These are phyloP conservation scores for Trichoderma koningiopsis DNA, from an alignment of 2,329 filamentous ascomycete genomes.

Conservation along the genomic window DNA sequence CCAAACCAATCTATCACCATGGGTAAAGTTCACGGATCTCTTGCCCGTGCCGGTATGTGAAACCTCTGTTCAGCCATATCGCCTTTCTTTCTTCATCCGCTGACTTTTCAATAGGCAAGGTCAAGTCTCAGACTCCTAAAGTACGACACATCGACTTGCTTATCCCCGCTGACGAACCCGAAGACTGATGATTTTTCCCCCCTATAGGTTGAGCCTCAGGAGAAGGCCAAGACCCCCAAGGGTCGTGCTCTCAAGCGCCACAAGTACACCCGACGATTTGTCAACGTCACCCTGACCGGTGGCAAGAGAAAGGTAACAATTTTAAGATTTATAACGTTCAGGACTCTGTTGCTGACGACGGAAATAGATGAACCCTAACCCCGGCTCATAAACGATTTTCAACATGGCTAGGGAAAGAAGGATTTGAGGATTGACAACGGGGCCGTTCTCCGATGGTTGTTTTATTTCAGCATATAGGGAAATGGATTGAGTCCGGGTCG, in stretches of 20 bases:
- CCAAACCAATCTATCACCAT: conserved; percentile 59
- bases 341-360: conserved; percentile 4
- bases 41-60: conserved; percentile 73
- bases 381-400: conserved; percentile 61
- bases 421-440: conserved; percentile 37
- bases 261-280: conserved; percentile 95
- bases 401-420: conserved; percentile 34
- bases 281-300: conserved; percentile 95
- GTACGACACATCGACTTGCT: conserved; percentile 53
- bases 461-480: conserved; percentile 38
- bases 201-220: conserved; percentile 76
- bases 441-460: conserved; percentile 39
- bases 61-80: conserved; percentile 21
- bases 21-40: conserved; percentile 93
- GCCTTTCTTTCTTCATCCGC: conserved; percentile 1
- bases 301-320: conserved; percentile 92
- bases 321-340: background rate
- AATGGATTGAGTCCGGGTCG: conserved; percentile 42
- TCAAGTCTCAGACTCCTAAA: conserved; percentile 95
- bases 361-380: conserved; percentile 82
- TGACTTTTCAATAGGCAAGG: conserved; percentile 71
- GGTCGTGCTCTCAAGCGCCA: conserved; percentile 97
- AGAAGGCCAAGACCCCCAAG: conserved; percentile 97
- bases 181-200: conserved; percentile 36
- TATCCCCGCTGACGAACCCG: conserved; percentile 31